Evolutionary conservation across 2,329 filamentous ascomycete species (phyloP), one percentile per base, ranked within the genome.

Genomic region (Nectriaceae sp.): DNA sequence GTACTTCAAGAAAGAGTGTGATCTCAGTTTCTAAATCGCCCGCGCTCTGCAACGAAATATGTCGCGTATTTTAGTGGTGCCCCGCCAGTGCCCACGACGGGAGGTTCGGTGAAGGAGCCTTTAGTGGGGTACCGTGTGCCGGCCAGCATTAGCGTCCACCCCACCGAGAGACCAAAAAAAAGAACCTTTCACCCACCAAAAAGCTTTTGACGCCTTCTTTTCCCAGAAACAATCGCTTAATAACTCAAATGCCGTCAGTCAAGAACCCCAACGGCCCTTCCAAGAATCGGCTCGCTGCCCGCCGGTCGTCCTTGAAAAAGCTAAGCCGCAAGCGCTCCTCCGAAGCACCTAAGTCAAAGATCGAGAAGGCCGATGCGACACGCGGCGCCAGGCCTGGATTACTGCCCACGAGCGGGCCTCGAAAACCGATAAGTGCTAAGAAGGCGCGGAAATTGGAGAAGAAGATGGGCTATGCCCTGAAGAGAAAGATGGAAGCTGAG

Each of bases 261-360:
- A 77, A 78, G 55, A 84, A 82, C 69, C 80, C 79, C 61, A 83
- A 83, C 73, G 73, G 71, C 40, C 72, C 73, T 10, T 82, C 77
- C 44, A 76, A 75, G 61, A 81, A 80, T 72, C 75, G 78, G 13
- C 66, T 77, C 33, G 70, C 70, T 16, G 75, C 76, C 29, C 70
- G 72, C 51, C 70, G 73, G 18, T 70, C 75, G 44, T 75, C 68
- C 54, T 66, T 69, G 35, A 72, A 71, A 44, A 77, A 77, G 54
- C 61, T 67, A 40, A 65, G 67, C 49, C 72, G 73, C 60, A 73
- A 78, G 68, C 64, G 65, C 45, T 67, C 67, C 36, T 67, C 67
- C 38, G 67, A 68, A 44, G 61, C 65, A 40, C 67, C 64, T 49
- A 68, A 69, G 54, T 60, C 65, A 60, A 71, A 71, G 59, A 65